phyloP scores from a whole-genome alignment of 2,329 filamentous ascomycete species.

The Penicillium vulpinum region DNA sequence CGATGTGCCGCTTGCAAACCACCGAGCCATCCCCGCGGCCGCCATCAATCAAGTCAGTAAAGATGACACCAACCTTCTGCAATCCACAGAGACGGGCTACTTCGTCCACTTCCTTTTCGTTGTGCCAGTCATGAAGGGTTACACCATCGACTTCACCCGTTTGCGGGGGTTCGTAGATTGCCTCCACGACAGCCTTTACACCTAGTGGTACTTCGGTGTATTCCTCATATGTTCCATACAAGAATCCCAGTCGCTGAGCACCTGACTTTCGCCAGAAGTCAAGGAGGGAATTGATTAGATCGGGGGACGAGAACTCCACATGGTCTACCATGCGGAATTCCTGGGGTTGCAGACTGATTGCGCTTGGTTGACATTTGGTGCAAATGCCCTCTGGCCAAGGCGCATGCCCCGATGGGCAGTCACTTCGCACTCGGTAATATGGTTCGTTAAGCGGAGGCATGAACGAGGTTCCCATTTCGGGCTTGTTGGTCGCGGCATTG shows the following conservation, averaged over 20 bases:
- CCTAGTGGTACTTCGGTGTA: constrained; percentile 92
- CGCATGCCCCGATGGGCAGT: constrained; percentile 91
- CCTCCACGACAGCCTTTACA: constrained; percentile 92
- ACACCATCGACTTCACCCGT: constrained; percentile 85
- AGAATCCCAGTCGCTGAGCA: constrained; percentile 78
- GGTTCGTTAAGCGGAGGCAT: constrained; percentile 94
- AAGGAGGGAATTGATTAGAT: constrained; percentile 84
- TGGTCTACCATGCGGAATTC: constrained; percentile 96
- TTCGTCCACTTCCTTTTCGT: constrained; percentile 77
- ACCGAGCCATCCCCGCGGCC: constrained; percentile 81
- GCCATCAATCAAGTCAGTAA: constrained; percentile 85
- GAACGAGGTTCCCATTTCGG: constrained; percentile 88
- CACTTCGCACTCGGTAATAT: constrained; percentile 81
- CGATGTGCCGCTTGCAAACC: constrained; percentile 90
- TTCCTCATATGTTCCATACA: constrained; percentile 88
- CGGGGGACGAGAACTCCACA: constrained; percentile 86
- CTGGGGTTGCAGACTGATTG: constrained; percentile 92
- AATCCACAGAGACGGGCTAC: constrained; percentile 81
- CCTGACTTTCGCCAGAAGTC: constrained; percentile 89
- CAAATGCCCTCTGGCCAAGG: constrained; percentile 96
- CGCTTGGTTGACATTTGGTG: constrained; percentile 95
- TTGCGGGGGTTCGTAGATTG: constrained; percentile 95
- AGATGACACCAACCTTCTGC: constrained; percentile 87
- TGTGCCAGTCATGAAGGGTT: constrained; percentile 79
- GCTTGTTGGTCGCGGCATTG: constrained; percentile 94